These are phyloP conservation scores for Astrothelium macrocarpum DNA, from an alignment of 495 filamentous ascomycete species.

Conservation along the genomic window DNA sequence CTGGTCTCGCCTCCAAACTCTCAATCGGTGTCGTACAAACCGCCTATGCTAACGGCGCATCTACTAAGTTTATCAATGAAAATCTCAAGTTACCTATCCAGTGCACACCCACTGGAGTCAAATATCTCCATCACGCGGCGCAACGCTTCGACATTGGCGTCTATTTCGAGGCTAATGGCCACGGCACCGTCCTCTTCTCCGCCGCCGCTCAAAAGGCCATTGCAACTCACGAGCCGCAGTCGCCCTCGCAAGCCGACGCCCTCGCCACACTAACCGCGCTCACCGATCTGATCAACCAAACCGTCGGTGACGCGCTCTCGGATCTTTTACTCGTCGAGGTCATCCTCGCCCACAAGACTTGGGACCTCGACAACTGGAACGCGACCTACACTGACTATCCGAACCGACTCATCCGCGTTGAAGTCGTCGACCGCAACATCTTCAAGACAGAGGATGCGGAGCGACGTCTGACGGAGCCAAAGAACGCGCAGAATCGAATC, in stretches of 20 bases:
- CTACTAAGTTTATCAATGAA: slow-evolving; percentile 81
- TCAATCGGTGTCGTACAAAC: slow-evolving; percentile 93
- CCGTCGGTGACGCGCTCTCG: slow-evolving; percentile 89
- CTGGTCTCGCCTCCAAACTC: slow-evolving; percentile 67
- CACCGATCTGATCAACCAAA: slow-evolving; percentile 89
- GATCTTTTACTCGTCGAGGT: slow-evolving; percentile 95
- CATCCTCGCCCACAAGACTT: slow-evolving; percentile 89
- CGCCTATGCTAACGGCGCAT: slow-evolving; percentile 95
- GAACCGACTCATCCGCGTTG: slow-evolving; percentile 85
- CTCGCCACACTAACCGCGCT: slow-evolving; percentile 73
- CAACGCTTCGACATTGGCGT: slow-evolving; percentile 86
- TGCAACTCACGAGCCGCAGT: slow-evolving; percentile 68
- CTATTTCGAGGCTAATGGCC: slow-evolving; percentile 97
- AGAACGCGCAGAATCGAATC: slow-evolving; percentile 71
- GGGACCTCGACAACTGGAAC: slow-evolving; percentile 85
- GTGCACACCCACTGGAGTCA: slow-evolving; percentile 92
- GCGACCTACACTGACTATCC: slow-evolving; percentile 91
- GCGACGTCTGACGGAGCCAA: slow-evolving; percentile 69
- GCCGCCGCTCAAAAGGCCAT: slow-evolving; percentile 69
- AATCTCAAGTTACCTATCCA: slow-evolving; percentile 81
- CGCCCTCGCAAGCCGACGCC: slow-evolving; percentile 77
- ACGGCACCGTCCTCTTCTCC: slow-evolving; percentile 94
- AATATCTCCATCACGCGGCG: slow-evolving; percentile 92
- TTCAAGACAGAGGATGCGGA: slow-evolving; percentile 84
- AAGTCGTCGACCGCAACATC: slow-evolving; percentile 73